Conservation (phyloP, 306 rosid genomes). For the Fragaria vesca region DNA sequence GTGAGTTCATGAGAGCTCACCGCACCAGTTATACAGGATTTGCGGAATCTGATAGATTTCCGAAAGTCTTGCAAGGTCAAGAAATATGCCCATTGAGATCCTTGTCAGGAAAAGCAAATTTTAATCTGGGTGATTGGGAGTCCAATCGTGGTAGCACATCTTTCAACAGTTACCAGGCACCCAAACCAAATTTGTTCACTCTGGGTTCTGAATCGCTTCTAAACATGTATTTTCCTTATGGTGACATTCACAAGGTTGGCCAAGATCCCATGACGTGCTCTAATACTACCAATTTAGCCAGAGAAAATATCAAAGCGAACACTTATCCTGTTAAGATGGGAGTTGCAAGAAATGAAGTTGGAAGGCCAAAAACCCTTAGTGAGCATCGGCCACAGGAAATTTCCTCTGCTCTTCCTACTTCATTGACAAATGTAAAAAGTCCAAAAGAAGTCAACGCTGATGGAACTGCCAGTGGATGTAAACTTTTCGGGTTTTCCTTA, state of each 20-base stretch:
- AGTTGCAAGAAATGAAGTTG: slow-evolving; percentile 48
- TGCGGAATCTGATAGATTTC: slow-evolving; percentile 65
- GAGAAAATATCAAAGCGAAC: slow-evolving; percentile 44
- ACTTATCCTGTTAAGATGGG: slow-evolving; percentile 46
- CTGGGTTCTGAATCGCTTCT: slow-evolving; percentile 50
- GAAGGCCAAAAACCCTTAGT: slow-evolving; percentile 33
- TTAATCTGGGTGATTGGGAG: slow-evolving; percentile 64
- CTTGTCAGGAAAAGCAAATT: slow-evolving; percentile 57
- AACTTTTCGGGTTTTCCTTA: slow-evolving; percentile 82
- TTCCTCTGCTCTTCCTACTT: slow-evolving; percentile 44
- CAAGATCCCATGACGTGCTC: slow-evolving; percentile 49
- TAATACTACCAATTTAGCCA: slow-evolving; percentile 41
- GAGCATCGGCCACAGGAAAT: slow-evolving; percentile 52
- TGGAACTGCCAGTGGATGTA: slow-evolving; percentile 55
- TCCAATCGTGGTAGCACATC: slow-evolving; percentile 46
- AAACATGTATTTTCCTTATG: slow-evolving; percentile 54
- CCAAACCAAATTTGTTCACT: slow-evolving; percentile 51
- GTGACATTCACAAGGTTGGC: slow-evolving; percentile 50
- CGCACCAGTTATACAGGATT: slow-evolving; percentile 63
- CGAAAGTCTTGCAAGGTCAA: slow-evolving; percentile 99
- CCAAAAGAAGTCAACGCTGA: slow-evolving; percentile 51
- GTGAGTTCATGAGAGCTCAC: slow-evolving; percentile 65
- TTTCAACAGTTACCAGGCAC: slow-evolving; percentile 54
- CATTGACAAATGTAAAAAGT: slow-evolving; percentile 45
- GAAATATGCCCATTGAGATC: slow-evolving; percentile 85